Conservation (phyloP, 208 protist species). For the Lotmaria passim region DNA sequence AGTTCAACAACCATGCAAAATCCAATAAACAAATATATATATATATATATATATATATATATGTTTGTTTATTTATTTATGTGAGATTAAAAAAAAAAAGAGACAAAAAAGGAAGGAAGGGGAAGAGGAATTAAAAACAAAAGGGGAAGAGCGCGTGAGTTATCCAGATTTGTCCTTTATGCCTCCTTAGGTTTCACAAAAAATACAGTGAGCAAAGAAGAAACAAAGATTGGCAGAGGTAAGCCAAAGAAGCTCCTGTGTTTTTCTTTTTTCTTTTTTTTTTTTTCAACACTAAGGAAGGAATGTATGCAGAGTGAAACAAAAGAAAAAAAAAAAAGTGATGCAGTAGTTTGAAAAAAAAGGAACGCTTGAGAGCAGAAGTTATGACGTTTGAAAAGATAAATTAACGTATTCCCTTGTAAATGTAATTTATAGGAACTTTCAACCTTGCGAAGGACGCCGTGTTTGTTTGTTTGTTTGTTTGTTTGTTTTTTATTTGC, state of each 20-base stretch:
- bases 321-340: constrained; percentile 11
- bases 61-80: too few relatives aligned
- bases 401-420: neutral
- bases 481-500: neutral
- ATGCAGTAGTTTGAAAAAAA: constrained; percentile 16
- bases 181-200: constrained; percentile 1
- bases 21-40: too few relatives aligned
- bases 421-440: neutral
- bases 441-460: neutral
- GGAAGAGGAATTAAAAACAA: neutral
- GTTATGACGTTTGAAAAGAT: neutral
- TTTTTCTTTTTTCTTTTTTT: constrained; percentile 24
- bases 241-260: neutral
- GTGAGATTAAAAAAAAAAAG: neutral
- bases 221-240: neutral
- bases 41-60: constrained; percentile 2
- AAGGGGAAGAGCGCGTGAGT: neutral
- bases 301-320: neutral
- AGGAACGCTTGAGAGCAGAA: constrained; percentile 1
- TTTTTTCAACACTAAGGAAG: constrained; percentile 3
- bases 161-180: neutral
- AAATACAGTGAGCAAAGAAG: neutral
- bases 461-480: neutral
- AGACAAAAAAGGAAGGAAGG: neutral
- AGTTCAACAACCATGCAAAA: too few relatives aligned